These are phyloP conservation scores for Cladophialophora immunda DNA, from an alignment of 2,329 filamentous ascomycete species.

Conservation along the genomic window DNA sequence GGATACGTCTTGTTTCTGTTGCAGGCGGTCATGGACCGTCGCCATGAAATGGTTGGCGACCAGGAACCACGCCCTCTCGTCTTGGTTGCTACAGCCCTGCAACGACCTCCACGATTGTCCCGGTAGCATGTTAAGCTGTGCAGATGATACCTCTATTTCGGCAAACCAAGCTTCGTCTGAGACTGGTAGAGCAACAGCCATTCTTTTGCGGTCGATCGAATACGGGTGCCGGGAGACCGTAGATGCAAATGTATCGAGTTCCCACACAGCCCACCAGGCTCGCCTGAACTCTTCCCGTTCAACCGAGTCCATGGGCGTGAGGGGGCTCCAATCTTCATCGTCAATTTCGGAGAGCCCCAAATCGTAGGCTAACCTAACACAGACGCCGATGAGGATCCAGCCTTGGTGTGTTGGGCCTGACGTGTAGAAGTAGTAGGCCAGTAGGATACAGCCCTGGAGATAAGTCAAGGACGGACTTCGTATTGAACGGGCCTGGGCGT, in stretches of 20 bases:
- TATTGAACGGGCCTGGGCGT: constrained; percentile 22
- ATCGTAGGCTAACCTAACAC: constrained; percentile 86
- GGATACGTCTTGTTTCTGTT: constrained; percentile 31
- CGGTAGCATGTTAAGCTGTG: constrained; percentile 26
- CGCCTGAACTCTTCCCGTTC: constrained; percentile 35
- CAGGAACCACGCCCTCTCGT: constrained; percentile 36
- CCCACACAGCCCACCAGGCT: constrained; percentile 35
- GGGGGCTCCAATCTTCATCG: constrained; percentile 46
- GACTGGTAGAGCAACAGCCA: constrained; percentile 30
- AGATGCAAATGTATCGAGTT: constrained; percentile 35
- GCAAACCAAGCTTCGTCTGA: constrained; percentile 36
- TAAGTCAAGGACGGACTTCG: constrained; percentile 28
- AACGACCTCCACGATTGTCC: constrained; percentile 34
- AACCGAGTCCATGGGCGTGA: constrained; percentile 11
- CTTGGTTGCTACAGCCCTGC: constrained; percentile 27
- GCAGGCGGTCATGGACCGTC: constrained; percentile 30
- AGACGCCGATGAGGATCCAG: constrained; percentile 97
- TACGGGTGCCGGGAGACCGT: constrained; percentile 33
- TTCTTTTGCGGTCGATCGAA: constrained; percentile 35
- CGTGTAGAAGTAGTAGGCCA: constrained; percentile 35
- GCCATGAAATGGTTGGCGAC: constrained; percentile 34
- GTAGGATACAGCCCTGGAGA: constrained; percentile 34
- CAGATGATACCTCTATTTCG: constrained; percentile 25
- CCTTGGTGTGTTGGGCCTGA: constrained; percentile 34
- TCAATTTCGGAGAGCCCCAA: constrained; percentile 92